phyloP scores from a whole-genome alignment of 805 yeast species.

The Teunomyces tritomae region DNA sequence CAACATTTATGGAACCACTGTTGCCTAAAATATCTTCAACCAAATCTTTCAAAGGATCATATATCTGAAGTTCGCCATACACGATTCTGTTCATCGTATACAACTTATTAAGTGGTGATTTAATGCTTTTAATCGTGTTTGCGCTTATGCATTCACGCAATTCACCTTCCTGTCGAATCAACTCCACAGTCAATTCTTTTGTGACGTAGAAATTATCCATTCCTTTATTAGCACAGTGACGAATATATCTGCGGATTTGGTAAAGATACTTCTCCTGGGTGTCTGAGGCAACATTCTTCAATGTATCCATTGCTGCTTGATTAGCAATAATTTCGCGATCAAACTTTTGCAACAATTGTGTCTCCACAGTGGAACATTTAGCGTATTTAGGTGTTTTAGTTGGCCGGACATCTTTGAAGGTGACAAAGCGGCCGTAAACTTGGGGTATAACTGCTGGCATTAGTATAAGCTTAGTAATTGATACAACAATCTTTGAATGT shows the following conservation, averaged over 20 bases:
- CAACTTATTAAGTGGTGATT: constrained; percentile 5
- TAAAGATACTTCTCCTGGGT: constrained; percentile 6
- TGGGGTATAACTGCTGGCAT: neutral
- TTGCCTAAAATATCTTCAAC: constrained; percentile 2
- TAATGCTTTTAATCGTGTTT: constrained; percentile 5
- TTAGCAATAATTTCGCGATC: constrained; percentile 2
- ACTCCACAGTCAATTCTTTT: constrained; percentile 2
- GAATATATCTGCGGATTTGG: constrained; percentile 5
- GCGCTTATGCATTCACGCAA: constrained; percentile 4
- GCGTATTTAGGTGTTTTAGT: neutral
- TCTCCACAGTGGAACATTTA: neutral
- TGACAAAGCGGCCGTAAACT: neutral
- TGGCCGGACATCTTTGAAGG: neutral
- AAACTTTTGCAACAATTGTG: constrained; percentile 1
- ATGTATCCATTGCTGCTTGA: neutral
- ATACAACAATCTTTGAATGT: neutral
- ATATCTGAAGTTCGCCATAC: neutral
- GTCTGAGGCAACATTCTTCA: neutral
- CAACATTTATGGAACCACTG: neutral
- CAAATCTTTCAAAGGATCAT: constrained; percentile 3
- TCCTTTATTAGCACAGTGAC: constrained; percentile 5
- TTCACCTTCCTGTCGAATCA: constrained; percentile 2
- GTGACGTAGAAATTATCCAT: constrained; percentile 4
- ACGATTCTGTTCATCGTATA: constrained; percentile 5
- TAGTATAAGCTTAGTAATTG: neutral